Percentiles rank a stretch among this genome's conserved stretches.
These are phyloP conservation scores for Rhizoclosmatium sp. DNA, from an alignment of 192 early-diverging fungal genomes.

Conservation along the genomic window DNA sequence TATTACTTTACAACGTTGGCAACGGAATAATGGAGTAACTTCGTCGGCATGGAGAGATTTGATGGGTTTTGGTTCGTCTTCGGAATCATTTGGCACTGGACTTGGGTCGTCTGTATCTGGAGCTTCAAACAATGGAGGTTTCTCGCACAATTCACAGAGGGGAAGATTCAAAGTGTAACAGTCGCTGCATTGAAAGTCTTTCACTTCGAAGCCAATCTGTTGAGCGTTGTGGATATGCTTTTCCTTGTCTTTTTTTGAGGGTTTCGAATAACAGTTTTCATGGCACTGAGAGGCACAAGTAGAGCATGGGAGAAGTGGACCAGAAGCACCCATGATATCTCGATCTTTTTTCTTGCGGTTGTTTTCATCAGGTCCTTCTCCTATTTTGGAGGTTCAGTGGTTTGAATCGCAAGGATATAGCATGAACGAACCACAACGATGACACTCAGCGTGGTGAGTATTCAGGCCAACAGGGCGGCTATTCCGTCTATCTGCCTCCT, in stretches of 20 bases:
- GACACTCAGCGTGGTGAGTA: slow-evolving; percentile 17
- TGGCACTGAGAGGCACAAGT: slow-evolving; percentile 35
- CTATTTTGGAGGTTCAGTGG: background rate
- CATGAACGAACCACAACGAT: slow-evolving; percentile 21
- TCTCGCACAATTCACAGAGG: slow-evolving; percentile 17
- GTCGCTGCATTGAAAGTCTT: slow-evolving; percentile 30
- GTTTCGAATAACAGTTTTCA: slow-evolving; percentile 22
- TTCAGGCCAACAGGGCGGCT: background rate
- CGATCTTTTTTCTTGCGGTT: background rate
- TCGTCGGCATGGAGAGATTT: background rate
- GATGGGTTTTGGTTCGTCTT: background rate
- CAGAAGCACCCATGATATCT: slow-evolving; percentile 28
- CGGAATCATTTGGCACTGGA: background rate
- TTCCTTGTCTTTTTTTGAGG: slow-evolving; percentile 11
- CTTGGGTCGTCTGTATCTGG: background rate
- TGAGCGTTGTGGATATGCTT: background rate
- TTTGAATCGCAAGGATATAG: background rate
- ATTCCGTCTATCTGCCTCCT: background rate
- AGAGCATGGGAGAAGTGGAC: slow-evolving; percentile 27
- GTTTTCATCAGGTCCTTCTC: background rate
- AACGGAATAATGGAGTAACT: slow-evolving; percentile 34
- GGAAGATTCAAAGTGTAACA: slow-evolving; percentile 10
- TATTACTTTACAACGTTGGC: slow-evolving; percentile 26
- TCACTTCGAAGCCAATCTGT: background rate
- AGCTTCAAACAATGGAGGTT: background rate